A percentile compares a stretch with the other conserved stretches of the same genome.
phyloP scores from a whole-genome alignment of 257 asterid species.

The Craterostigma plantagineum region DNA sequence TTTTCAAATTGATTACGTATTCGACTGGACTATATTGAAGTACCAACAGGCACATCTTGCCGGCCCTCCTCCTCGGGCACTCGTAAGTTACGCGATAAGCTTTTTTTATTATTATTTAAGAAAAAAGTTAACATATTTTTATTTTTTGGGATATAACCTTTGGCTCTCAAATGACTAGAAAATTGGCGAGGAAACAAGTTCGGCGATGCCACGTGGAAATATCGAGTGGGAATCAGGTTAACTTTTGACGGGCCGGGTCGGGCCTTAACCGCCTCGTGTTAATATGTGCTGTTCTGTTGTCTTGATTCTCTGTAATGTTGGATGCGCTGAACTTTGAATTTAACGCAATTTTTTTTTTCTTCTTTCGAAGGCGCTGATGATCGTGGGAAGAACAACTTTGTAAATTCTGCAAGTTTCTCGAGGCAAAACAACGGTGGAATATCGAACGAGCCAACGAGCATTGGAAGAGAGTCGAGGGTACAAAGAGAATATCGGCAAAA shows the following conservation, averaged over 20 bases:
- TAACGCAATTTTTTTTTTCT: background rate
- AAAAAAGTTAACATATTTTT: too few relatives aligned
- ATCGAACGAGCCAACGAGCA: slow-evolving; percentile 13
- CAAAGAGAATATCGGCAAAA: slow-evolving; percentile 33
- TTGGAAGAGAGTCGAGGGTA: slow-evolving; percentile 26
- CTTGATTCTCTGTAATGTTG: too few relatives aligned
- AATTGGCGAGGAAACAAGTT: too few relatives aligned
- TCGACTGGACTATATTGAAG: slow-evolving; percentile 81
- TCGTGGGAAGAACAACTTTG: slow-evolving; percentile 30
- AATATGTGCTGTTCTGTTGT: too few relatives aligned
- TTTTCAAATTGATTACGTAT: slow-evolving; percentile 64
- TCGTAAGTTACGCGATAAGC: slow-evolving; percentile 26
- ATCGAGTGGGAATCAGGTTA: slow-evolving; percentile 5
- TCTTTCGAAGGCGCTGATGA: slow-evolving; percentile 9
- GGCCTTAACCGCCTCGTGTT: background rate
- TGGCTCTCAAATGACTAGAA: too few relatives aligned
- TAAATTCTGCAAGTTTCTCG: slow-evolving; percentile 42
- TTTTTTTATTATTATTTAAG: background rate
- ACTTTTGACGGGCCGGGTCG: background rate
- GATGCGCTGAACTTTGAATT: background rate
- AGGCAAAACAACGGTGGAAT: slow-evolving; percentile 28
- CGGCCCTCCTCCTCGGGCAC: slow-evolving; percentile 54
- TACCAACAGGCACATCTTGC: slow-evolving; percentile 68
- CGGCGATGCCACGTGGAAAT: slow-evolving; percentile 22
- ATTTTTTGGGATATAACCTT: too few relatives aligned